Conservation (phyloP, 2,329 filamentous ascomycete species). For the Fusarium drepaniforme region DNA sequence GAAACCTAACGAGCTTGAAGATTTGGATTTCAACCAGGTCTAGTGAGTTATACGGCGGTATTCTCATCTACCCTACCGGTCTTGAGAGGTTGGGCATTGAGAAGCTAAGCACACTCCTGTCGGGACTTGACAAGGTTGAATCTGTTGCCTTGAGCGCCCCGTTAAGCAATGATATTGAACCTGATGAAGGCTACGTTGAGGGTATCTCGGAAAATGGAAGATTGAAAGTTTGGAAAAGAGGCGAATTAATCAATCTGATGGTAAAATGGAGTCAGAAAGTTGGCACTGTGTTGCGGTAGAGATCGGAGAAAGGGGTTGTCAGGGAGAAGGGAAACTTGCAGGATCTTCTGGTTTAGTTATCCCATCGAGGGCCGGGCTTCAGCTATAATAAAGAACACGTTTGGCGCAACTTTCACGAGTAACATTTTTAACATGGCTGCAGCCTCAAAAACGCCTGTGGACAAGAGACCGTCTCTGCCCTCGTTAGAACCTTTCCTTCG, state of each 20-base stretch:
- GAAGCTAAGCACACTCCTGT: background rate
- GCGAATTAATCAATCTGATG: too few relatives aligned
- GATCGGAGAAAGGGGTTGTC: too few relatives aligned
- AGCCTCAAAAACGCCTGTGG: background rate
- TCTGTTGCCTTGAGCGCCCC: background rate
- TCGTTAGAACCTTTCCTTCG: background rate
- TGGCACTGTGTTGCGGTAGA: too few relatives aligned
- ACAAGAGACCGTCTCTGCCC: too few relatives aligned
- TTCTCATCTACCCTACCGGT: background rate
- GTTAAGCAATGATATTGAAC: background rate
- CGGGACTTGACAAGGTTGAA: background rate
- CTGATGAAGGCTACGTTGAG: background rate
- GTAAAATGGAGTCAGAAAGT: too few relatives aligned
- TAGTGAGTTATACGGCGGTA: background rate
- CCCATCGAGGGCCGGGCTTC: too few relatives aligned
- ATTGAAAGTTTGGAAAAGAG: background rate
- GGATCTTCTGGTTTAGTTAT: too few relatives aligned
- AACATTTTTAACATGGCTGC: too few relatives aligned
- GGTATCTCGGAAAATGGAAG: background rate
- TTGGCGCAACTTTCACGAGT: too few relatives aligned
- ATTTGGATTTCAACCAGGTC: background rate
- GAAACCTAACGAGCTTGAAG: background rate
- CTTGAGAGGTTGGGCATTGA: background rate
- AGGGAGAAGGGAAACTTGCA: too few relatives aligned
- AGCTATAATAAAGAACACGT: too few relatives aligned